Percentiles rank a stretch among this genome's conserved stretches.
Conservation (phyloP, 768 basidiomycete species). For the Russula ochroleuca region DNA sequence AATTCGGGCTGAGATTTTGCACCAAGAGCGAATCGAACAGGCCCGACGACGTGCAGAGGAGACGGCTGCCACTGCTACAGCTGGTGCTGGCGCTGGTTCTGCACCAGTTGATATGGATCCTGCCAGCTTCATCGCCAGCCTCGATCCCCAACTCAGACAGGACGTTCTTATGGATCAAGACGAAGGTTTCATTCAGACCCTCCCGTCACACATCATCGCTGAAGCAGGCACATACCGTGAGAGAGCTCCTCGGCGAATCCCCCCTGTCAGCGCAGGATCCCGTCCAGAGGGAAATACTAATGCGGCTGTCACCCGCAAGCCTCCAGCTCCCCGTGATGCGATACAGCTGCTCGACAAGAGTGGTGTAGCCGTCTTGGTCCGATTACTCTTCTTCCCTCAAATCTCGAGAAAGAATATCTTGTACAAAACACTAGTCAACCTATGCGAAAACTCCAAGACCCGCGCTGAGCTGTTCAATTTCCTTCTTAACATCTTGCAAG, state of each 20-base stretch:
- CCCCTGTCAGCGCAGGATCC: conserved; percentile 18
- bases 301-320: conserved; percentile 44
- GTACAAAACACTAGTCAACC: conserved; percentile 86
- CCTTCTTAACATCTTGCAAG: conserved; percentile 89
- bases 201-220: conserved; percentile 83
- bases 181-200: conserved; percentile 73
- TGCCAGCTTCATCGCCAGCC: conserved; percentile 85
- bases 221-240: conserved; percentile 76
- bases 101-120: conserved; percentile 65
- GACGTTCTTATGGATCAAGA: conserved; percentile 89
- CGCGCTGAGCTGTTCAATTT: conserved; percentile 91
- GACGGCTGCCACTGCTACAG: conserved; percentile 35
- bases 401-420: conserved; percentile 79
- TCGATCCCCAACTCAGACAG: conserved; percentile 85
- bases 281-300: conserved; percentile 23
- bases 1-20: conserved; percentile 93
- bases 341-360: conserved; percentile 89
- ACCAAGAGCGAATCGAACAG: conserved; percentile 87
- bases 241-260: conserved; percentile 32
- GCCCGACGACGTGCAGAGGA: conserved; percentile 49
- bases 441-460: conserved; percentile 93
- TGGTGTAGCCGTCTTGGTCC: conserved; percentile 83
- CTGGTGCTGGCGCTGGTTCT: conserved; percentile 42
- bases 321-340: conserved; percentile 67
- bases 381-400: conserved; percentile 95